Conservation (phyloP, 2,329 filamentous ascomycete genomes). For the Paramyrothecium sp. region DNA sequence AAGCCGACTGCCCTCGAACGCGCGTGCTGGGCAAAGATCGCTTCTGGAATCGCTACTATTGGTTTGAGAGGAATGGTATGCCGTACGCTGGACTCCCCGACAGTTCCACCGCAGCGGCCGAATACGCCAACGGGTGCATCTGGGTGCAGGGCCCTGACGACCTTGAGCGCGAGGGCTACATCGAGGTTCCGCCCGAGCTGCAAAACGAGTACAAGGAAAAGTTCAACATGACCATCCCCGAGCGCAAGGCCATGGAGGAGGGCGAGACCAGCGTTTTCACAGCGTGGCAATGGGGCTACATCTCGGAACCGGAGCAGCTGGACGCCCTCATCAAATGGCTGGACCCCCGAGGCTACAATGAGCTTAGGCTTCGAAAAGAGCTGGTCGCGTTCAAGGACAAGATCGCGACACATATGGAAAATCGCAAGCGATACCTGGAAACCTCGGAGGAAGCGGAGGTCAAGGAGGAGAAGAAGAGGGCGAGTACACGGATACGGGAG, state of each 20-base stretch:
- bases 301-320: conserved; percentile 75
- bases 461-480: conserved; percentile 39
- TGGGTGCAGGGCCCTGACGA: conserved; percentile 97
- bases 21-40: conserved; percentile 88
- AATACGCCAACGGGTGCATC: conserved; percentile 89
- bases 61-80: conserved; percentile 99
- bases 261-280: conserved; percentile 74
- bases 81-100: conserved; percentile 84
- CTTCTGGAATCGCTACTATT: conserved; percentile 98
- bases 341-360: conserved; percentile 81
- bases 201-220: conserved; percentile 73
- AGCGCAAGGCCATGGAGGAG: conserved; percentile 85
- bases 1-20: conserved; percentile 90
- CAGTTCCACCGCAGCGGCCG: conserved; percentile 83
- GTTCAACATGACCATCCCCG: conserved; percentile 79
- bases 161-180: conserved; percentile 81
- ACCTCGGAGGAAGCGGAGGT: conserved; percentile 36
- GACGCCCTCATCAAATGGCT: conserved; percentile 84
- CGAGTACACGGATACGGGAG: conserved; percentile 44
- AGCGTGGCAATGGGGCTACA: conserved; percentile 87
- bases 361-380: conserved; percentile 85
- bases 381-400: conserved; percentile 72
- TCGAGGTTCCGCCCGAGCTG: conserved; percentile 70
- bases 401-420: conserved; percentile 78
- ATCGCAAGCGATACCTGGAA: conserved; percentile 67